Percentiles rank a stretch among this genome's conserved stretches.
phyloP scores from a whole-genome alignment of 441 rosid genomes.

The Croton setiger region DNA sequence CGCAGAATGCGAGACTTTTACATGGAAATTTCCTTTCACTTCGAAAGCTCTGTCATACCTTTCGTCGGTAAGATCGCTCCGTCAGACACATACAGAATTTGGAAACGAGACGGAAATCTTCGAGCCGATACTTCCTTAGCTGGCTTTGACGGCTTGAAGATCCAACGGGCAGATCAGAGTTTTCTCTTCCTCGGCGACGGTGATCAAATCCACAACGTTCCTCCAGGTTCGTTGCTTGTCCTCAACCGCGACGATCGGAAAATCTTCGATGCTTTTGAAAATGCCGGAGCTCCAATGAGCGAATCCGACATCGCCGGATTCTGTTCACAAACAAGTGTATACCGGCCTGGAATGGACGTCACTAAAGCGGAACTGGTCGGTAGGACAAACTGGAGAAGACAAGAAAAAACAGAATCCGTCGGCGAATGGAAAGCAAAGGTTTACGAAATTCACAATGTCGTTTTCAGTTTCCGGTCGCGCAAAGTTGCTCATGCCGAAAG shows the following conservation, averaged over 20 bases:
- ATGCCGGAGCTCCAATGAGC: constrained; percentile 63
- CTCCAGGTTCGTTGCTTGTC: constrained; percentile 68
- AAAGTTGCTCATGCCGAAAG: constrained; percentile 47
- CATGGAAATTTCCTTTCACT: constrained; percentile 92
- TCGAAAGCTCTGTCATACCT: constrained; percentile 94
- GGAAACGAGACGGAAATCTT: constrained; percentile 89
- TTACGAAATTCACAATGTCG: constrained; percentile 72
- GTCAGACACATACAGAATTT: constrained; percentile 88
- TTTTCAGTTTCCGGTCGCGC: constrained; percentile 71
- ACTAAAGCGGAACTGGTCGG: constrained; percentile 73
- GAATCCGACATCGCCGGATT: constrained; percentile 59
- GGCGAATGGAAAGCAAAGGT: constrained; percentile 88
- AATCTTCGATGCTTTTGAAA: constrained; percentile 71
- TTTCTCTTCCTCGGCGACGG: constrained; percentile 87
- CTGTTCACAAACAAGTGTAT: constrained; percentile 63
- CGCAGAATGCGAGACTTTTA: constrained; percentile 91
- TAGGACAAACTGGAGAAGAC: constrained; percentile 76
- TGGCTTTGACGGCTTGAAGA: constrained; percentile 87
- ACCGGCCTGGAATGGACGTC: constrained; percentile 91
- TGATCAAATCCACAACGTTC: constrained; percentile 42
- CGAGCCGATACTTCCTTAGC: constrained; percentile 84
- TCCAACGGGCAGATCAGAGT: constrained; percentile 85
- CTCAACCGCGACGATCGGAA: constrained; percentile 66
- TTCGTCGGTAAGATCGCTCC: constrained; percentile 88
- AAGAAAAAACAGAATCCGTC: constrained; percentile 66